These are phyloP conservation scores for Neohortaea acidophila DNA, from an alignment of 495 filamentous ascomycete genomes.

Conservation along the genomic window DNA sequence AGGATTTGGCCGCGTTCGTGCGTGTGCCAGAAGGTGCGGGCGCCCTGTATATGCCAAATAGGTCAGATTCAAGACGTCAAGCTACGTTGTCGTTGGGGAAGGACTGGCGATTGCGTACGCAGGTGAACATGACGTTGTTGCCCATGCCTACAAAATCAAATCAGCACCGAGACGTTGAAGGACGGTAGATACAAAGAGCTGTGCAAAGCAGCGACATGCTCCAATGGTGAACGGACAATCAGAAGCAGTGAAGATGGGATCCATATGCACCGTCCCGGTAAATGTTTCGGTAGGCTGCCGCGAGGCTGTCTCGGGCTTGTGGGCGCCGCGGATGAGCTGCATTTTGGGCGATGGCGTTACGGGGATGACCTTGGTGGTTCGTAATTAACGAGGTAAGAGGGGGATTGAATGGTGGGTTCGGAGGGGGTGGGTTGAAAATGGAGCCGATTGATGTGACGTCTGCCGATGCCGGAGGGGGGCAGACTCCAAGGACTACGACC, in stretches of 20 bases:
- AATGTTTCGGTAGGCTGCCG: constrained; percentile 17
- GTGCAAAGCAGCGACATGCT: neutral
- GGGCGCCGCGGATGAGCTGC: constrained; percentile 17
- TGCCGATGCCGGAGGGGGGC: too few species aligned
- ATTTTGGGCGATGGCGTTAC: constrained; percentile 8
- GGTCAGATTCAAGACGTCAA: too few species aligned
- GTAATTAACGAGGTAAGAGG: too few species aligned
- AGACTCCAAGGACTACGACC: too few species aligned
- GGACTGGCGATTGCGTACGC: too few species aligned
- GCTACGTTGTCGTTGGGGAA: too few species aligned
- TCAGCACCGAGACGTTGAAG: neutral
- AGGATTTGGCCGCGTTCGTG: constrained; percentile 19
- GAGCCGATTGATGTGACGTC: too few species aligned
- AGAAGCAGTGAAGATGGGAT: constrained; percentile 13
- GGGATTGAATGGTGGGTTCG: too few species aligned
- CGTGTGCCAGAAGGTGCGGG: constrained; percentile 14
- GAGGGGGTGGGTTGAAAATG: too few species aligned
- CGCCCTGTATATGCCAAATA: too few species aligned
- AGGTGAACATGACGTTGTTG: constrained; percentile 20
- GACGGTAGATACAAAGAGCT: too few species aligned
- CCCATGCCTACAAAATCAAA: constrained; percentile 12
- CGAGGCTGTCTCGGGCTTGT: constrained; percentile 15
- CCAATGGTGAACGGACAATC: constrained; percentile 7
- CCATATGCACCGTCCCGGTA: constrained; percentile 18
- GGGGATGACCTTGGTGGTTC: too few species aligned